A percentile compares a stretch with the other conserved stretches of the same genome.
phyloP scores from a whole-genome alignment of 257 asterid genomes.

The Salvia miltiorrhiza region DNA sequence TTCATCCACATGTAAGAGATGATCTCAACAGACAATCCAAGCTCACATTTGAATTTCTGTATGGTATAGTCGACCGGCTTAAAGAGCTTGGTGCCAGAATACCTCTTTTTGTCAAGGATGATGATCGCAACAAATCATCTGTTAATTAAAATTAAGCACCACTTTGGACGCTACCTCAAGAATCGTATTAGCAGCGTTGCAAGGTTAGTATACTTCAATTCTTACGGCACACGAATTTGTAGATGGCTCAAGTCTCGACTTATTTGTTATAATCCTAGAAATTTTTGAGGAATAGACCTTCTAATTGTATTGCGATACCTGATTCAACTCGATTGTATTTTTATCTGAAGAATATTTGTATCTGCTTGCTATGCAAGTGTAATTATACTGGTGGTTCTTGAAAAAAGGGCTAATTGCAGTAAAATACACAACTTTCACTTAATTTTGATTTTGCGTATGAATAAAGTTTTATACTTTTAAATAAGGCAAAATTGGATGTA shows the following conservation, averaged over 20 bases:
- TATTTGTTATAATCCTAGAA: neutral
- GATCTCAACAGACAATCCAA: conserved; percentile 62
- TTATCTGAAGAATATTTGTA: neutral
- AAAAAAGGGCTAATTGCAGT: too few relatives aligned
- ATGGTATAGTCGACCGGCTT: conserved; percentile 60
- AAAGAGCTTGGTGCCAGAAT: conserved; percentile 58
- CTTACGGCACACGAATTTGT: neutral
- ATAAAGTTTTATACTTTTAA: too few relatives aligned
- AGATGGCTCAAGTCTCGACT: neutral
- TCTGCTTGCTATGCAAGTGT: neutral
- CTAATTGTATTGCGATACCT: neutral
- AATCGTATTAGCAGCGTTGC: neutral
- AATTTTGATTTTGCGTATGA: too few relatives aligned
- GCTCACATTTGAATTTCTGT: conserved; percentile 77
- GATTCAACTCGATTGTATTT: neutral
- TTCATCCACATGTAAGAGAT: conserved; percentile 71
- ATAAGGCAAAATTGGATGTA: too few relatives aligned
- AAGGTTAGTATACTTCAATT: neutral
- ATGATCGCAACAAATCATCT: conserved; percentile 1
- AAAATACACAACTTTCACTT: too few relatives aligned
- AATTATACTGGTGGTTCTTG: neutral
- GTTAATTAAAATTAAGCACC: conserved; percentile 29
- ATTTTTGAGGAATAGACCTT: neutral
- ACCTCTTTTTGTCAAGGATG: conserved; percentile 63
- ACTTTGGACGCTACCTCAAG: neutral